Evolutionary conservation across 1,284 basidiomycete genomes (phyloP).

Genomic region (Ceratobasidium sp.): DNA sequence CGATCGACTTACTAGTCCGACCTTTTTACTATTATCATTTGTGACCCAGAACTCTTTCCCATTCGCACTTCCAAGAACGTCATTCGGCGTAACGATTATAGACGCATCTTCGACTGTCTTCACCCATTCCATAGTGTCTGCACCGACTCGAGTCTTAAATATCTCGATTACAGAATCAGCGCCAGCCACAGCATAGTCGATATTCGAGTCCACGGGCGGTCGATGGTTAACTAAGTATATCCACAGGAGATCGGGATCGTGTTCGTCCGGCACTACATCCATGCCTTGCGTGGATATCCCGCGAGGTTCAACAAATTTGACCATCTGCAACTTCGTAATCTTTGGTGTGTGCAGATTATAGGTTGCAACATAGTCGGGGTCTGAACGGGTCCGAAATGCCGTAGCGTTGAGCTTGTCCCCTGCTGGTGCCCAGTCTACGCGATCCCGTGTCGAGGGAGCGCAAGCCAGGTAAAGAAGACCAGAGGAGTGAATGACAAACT

Average conservation of each 20-base stretch:
- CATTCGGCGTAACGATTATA: slow-evolving; percentile 71
- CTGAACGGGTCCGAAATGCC: background rate
- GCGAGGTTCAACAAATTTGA: slow-evolving; percentile 52
- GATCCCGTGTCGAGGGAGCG: slow-evolving; percentile 6
- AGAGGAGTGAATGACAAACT: slow-evolving; percentile 15
- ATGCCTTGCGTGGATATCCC: slow-evolving; percentile 73
- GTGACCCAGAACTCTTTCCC: slow-evolving; percentile 70
- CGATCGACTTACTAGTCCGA: slow-evolving; percentile 57
- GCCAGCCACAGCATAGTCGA: slow-evolving; percentile 56
- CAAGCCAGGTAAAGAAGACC: slow-evolving; percentile 15
- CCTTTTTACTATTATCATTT: slow-evolving; percentile 67
- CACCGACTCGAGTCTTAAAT: slow-evolving; percentile 63
- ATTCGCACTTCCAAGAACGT: slow-evolving; percentile 66
- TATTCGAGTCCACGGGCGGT: slow-evolving; percentile 50
- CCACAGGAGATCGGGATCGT: slow-evolving; percentile 60
- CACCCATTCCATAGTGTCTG: slow-evolving; percentile 59
- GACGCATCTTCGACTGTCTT: slow-evolving; percentile 62
- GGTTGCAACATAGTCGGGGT: slow-evolving; percentile 66
- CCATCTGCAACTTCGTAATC: slow-evolving; percentile 56
- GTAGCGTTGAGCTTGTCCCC: background rate
- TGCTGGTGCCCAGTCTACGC: background rate
- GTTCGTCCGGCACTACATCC: slow-evolving; percentile 66
- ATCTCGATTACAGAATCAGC: slow-evolving; percentile 76
- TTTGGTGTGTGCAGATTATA: slow-evolving; percentile 60
- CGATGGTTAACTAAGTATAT: slow-evolving; percentile 76